A percentile compares a stretch with the other conserved stretches of the same genome.
Conservation (phyloP, 306 rosid species). For the Spatholobus suberectus region DNA sequence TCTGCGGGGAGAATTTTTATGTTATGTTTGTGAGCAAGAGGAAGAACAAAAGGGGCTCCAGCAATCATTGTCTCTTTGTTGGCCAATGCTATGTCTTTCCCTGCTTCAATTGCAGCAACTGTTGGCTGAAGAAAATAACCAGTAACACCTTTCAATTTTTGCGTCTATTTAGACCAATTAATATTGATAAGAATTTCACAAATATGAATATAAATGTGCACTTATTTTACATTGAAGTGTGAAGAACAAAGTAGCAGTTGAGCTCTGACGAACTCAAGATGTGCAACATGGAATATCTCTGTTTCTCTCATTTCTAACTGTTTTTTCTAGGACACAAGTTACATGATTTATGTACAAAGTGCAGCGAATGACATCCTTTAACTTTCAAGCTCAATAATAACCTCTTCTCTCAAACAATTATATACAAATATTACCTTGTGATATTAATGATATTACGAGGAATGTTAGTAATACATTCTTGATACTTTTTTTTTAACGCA, state of each 20-base stretch:
- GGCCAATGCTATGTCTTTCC: slow-evolving; percentile 97
- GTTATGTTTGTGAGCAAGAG: slow-evolving; percentile 90
- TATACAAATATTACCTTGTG: background rate
- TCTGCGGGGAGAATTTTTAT: slow-evolving; percentile 97
- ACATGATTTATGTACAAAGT: background rate
- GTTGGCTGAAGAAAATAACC: slow-evolving; percentile 69
- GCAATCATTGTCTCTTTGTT: slow-evolving; percentile 97
- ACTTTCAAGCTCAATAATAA: background rate
- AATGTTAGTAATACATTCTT: too few relatives aligned
- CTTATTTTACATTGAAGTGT: background rate
- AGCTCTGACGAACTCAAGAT: background rate
- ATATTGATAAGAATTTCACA: slow-evolving; percentile 7
- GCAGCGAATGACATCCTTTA: background rate
- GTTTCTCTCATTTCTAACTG: too few relatives aligned
- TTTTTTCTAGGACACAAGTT: background rate
- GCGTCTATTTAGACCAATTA: background rate
- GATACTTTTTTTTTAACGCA: too few relatives aligned
- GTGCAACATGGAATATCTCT: background rate
- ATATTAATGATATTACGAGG: background rate
- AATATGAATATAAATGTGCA: background rate
- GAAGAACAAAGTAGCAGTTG: background rate
- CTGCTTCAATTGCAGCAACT: slow-evolving; percentile 95
- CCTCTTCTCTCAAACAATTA: background rate
- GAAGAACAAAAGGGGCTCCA: slow-evolving; percentile 95
- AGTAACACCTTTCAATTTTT: background rate